phyloP scores from a whole-genome alignment of 805 yeast genomes.

The Candida lessepsii region DNA sequence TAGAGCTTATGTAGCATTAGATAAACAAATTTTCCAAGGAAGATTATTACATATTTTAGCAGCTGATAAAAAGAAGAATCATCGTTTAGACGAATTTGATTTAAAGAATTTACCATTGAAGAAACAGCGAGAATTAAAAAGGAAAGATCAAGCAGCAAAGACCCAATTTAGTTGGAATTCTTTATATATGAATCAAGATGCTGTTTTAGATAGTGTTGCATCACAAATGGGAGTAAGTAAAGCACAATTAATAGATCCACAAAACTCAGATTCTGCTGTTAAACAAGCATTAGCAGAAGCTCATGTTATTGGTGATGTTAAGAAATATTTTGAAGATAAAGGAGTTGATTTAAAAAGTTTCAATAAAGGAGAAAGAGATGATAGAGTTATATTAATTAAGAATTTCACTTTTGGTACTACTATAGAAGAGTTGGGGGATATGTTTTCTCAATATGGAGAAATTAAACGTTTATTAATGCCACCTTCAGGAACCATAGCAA shows the following conservation, averaged over 20 bases:
- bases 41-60: conserved; percentile 87
- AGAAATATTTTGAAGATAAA: conserved; percentile 78
- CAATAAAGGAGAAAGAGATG: conserved; percentile 67
- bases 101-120: conserved; percentile 87
- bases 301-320: conserved; percentile 87
- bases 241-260: conserved; percentile 83
- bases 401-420: conserved; percentile 90
- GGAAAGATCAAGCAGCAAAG: conserved; percentile 80
- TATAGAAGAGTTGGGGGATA: conserved; percentile 72
- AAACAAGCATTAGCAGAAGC: conserved; percentile 98
- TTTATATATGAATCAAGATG: conserved; percentile 83
- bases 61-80: conserved; percentile 78
- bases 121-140: conserved; percentile 82
- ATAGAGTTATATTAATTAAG: conserved; percentile 76
- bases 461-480: conserved; percentile 84
- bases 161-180: conserved; percentile 95
- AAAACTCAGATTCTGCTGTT: conserved; percentile 83
- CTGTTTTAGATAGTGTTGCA: conserved; percentile 89
- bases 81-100: conserved; percentile 86
- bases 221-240: conserved; percentile 77
- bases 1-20: conserved; percentile 68
- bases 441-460: conserved; percentile 79
- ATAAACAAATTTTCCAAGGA: conserved; percentile 91
- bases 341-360: conserved; percentile 84
- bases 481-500: conserved; percentile 94